A percentile compares a stretch with the other conserved stretches of the same genome.
These are phyloP conservation scores for Geranium brycei DNA, from an alignment of 345 rosid genomes.

Conservation along the genomic window DNA sequence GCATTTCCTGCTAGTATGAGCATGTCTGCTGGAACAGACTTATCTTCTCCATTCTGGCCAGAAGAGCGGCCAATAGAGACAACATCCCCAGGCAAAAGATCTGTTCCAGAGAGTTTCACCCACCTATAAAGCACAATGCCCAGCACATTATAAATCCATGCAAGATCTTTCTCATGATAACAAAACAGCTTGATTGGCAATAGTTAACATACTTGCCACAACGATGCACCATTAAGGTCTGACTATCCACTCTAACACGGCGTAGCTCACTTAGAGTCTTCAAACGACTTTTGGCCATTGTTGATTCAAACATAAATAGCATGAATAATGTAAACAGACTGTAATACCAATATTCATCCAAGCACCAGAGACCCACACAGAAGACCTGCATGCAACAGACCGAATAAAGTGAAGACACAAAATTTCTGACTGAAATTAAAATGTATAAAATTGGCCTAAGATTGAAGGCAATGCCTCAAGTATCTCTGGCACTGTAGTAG, in stretches of 20 bases:
- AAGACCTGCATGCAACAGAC: conserved; percentile 43
- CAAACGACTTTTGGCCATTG: conserved; percentile 96
- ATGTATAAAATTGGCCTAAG: too few relatives aligned
- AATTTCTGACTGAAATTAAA: conserved; percentile 1
- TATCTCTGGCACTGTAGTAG: too few relatives aligned
- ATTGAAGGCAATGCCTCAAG: too few relatives aligned
- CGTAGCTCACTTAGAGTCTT: conserved; percentile 89
- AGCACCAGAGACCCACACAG: conserved; percentile 99
- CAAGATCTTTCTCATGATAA: conserved; percentile 4
- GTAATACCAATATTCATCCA: conserved; percentile 99
- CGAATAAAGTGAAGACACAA: conserved; percentile 6
- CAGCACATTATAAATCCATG: conserved; percentile 7
- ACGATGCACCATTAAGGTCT: conserved; percentile 83
- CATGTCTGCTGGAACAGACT: conserved; percentile 96
- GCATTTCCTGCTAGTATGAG: conserved; percentile 93
- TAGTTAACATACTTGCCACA: conserved; percentile 66
- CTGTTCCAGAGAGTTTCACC: conserved; percentile 80
- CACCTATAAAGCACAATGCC: conserved; percentile 47
- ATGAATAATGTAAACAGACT: conserved; percentile 96
- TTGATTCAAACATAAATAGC: conserved; percentile 99
- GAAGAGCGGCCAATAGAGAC: conserved; percentile 91
- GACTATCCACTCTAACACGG: conserved; percentile 89
- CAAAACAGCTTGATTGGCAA: conserved; percentile 1
- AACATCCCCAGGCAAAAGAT: conserved; percentile 87
- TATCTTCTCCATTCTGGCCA: conserved; percentile 76